phyloP scores from a whole-genome alignment of 2,329 filamentous ascomycete genomes.

The Venturia pyrina region DNA sequence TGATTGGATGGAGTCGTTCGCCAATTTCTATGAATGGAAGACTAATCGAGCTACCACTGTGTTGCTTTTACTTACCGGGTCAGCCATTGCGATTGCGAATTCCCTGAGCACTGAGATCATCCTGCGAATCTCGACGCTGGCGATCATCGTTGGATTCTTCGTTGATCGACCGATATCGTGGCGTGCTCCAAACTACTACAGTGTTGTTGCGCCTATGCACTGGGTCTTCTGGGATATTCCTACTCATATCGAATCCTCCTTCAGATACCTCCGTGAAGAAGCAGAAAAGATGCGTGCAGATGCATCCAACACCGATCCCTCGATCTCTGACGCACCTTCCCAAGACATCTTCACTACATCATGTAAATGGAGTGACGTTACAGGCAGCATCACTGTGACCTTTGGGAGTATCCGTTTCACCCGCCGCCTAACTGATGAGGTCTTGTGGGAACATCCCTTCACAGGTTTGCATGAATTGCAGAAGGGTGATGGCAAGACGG shows the following conservation, averaged over 20 bases:
- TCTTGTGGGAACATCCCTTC: background rate
- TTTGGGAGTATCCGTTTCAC: background rate
- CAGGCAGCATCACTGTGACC: background rate
- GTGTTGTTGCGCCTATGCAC: background rate
- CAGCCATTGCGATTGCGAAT: background rate
- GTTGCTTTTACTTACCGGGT: background rate
- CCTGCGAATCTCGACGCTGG: background rate
- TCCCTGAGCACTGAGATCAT: background rate
- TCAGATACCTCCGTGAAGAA: background rate
- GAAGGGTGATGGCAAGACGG: constrained; percentile 5
- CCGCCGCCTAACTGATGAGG: background rate
- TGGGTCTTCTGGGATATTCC: constrained; percentile 9
- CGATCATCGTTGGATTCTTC: constrained; percentile 3
- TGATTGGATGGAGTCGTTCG: constrained; percentile 7
- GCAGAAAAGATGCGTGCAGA: background rate
- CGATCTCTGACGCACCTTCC: background rate
- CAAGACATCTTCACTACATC: background rate
- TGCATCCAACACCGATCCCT: background rate
- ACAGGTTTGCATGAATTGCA: background rate
- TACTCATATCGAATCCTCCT: background rate
- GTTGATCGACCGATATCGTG: background rate
- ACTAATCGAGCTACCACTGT: background rate
- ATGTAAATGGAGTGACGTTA: constrained; percentile 4
- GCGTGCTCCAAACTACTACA: constrained; percentile 1
- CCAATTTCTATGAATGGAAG: constrained; percentile 3